Conservation (phyloP, 306 rosid genomes). For the Glycine soja region DNA sequence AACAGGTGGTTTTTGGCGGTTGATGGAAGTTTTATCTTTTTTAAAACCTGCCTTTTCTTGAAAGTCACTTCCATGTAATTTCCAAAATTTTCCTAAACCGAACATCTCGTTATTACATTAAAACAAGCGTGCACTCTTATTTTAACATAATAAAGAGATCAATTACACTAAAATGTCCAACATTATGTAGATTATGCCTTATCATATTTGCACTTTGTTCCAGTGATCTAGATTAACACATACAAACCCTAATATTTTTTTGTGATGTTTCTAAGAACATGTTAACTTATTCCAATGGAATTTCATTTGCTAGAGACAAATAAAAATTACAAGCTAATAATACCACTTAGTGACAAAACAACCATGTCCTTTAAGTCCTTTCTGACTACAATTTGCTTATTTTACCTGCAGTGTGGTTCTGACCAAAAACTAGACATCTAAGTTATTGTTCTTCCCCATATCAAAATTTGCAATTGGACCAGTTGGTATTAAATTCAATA, state of each 20-base stretch:
- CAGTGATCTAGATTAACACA: neutral
- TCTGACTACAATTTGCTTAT: neutral
- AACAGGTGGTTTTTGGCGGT: too few species aligned
- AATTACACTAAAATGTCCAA: too few species aligned
- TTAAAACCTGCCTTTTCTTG: too few species aligned
- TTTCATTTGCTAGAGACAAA: neutral
- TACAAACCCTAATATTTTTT: neutral
- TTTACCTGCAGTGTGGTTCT: neutral
- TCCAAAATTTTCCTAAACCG: too few species aligned
- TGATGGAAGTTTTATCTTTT: too few species aligned
- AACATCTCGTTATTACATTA: too few species aligned
- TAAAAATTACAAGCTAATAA: constrained; percentile 12
- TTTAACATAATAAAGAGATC: too few species aligned
- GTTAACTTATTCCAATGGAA: neutral
- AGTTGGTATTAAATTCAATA: neutral
- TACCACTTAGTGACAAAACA: neutral
- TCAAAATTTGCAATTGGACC: neutral
- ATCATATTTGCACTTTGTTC: neutral
- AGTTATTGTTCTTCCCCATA: neutral
- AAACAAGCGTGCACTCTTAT: too few species aligned
- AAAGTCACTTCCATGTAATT: too few species aligned
- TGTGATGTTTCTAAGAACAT: neutral
- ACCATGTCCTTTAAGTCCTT: neutral
- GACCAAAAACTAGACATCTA: neutral
- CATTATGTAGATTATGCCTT: neutral